phyloP scores from a whole-genome alignment of 2,329 filamentous ascomycete genomes.

The Penicillium sp. region DNA sequence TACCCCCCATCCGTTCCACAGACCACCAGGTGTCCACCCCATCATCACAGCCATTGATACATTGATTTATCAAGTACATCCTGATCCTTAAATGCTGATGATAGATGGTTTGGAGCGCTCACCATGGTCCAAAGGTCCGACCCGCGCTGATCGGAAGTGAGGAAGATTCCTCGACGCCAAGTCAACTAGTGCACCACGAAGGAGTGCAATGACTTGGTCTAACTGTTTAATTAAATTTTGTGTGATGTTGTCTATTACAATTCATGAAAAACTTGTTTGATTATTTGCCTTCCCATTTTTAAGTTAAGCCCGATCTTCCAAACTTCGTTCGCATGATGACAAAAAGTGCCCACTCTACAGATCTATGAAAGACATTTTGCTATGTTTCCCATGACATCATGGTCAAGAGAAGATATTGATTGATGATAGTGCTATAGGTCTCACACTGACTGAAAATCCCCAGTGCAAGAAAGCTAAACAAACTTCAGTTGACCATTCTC shows the following conservation, averaged over 20 bases:
- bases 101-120: background rate
- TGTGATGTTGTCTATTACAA: background rate
- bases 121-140: background rate
- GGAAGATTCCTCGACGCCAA: background rate
- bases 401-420: too few relatives aligned
- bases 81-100: background rate
- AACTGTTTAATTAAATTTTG: background rate
- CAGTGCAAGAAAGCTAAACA: background rate
- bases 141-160: background rate
- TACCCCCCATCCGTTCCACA: background rate
- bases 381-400: too few relatives aligned
- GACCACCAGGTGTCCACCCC: background rate
- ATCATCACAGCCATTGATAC: background rate
- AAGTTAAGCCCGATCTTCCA: background rate
- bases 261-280: background rate
- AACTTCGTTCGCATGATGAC: background rate
- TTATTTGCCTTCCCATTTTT: background rate
- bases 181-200: background rate
- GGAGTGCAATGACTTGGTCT: background rate
- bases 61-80: background rate
- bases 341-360: background rate
- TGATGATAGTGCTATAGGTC: background rate
- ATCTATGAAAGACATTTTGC: too few relatives aligned
- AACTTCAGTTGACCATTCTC: conserved; percentile 55
- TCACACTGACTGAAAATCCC: background rate